Base-by-base conservation (phyloP, 352 stramenopile species). In the Pythium dissimile region DNA sequence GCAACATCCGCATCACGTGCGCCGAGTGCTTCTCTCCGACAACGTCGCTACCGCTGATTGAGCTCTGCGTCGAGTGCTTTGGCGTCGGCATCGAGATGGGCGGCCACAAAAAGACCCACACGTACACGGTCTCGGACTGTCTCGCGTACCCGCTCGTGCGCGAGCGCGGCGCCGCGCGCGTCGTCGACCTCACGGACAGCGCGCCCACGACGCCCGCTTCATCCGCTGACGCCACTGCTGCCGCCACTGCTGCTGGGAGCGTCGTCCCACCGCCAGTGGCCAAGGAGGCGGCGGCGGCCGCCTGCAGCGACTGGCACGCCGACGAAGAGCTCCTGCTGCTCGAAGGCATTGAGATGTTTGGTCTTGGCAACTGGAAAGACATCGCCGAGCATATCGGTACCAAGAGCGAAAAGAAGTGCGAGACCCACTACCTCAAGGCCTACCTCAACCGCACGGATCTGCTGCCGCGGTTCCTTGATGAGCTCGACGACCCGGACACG, bases 291-390 rank as follows among this genome's bases (percentile, higher is more conserved):
- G 54, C 54, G 51, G 71, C 20, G 31, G 44, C 58, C 24, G 34
- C 47, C 13, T 69, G 47, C 42, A 63, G 53, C 54, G 78, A 79
- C 37, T 99, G 96, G 96, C 98, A 89, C 8, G 89, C 86, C 1
- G 92, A 98, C 59, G 96, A 99, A 69, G 97, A 99, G 70, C 66
- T 99, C 24, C 62, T 96, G 41, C 75, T 99, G 35, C 80, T 99
- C 13, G 97, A 99, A 65, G 95, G 75, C 23, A 98, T 99, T 44
- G 80, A 97, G 48, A 95, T 94, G 66, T 97, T 98, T 62, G 96
- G 97, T 30, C 84, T 99, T 58, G 96, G 96, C 45, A 99, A 99
- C 72, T 99, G 97, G 97, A 89, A 89, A 59, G 88, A 97, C 58
- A 97, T 95, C 43, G 78, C 85, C 0, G 80, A 95, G 27, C 80